A percentile compares a stretch with the other conserved stretches of the same genome.
Conservation (phyloP, 2,329 filamentous ascomycete species). For the Monilinia aucupariae region DNA sequence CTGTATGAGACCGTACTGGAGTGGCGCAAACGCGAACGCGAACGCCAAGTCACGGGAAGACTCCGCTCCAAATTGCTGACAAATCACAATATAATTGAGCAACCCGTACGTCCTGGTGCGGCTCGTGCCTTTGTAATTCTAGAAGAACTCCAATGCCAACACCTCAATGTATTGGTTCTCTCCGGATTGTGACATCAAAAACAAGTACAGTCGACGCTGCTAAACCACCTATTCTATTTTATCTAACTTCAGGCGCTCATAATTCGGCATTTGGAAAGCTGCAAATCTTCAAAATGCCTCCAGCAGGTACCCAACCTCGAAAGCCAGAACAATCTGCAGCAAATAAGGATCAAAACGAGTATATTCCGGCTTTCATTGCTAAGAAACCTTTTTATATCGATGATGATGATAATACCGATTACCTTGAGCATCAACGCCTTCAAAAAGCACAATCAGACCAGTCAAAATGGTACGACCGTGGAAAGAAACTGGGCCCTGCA, state of each 20-base stretch:
- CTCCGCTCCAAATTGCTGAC: neutral
- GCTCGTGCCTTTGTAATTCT: no score
- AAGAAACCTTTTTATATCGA: constrained; percentile 95
- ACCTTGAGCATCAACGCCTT: constrained; percentile 90
- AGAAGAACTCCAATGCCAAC: no score
- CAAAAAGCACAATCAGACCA: constrained; percentile 60
- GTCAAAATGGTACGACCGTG: constrained; percentile 89
- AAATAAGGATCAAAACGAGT: constrained; percentile 90
- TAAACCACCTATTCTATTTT: no score
- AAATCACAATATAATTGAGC: neutral
- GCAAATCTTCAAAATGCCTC: constrained; percentile 37
- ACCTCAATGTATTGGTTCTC: neutral
- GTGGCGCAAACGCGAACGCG: constrained; percentile 10
- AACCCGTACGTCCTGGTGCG: no score
- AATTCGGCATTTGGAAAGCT: neutral
- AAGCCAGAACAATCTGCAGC: constrained; percentile 39
- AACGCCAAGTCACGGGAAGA: neutral
- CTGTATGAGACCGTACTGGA: neutral
- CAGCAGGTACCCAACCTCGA: constrained; percentile 33
- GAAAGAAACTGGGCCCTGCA: constrained; percentile 75
- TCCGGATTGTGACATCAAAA: neutral
- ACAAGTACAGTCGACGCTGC: neutral
- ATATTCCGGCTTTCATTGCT: constrained; percentile 96
- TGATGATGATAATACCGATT: constrained; percentile 74
- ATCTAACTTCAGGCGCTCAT: neutral